Evolutionary conservation across 2,329 filamentous ascomycete genomes (phyloP).

Genomic region (Phaeomoniella chlamydospora): DNA sequence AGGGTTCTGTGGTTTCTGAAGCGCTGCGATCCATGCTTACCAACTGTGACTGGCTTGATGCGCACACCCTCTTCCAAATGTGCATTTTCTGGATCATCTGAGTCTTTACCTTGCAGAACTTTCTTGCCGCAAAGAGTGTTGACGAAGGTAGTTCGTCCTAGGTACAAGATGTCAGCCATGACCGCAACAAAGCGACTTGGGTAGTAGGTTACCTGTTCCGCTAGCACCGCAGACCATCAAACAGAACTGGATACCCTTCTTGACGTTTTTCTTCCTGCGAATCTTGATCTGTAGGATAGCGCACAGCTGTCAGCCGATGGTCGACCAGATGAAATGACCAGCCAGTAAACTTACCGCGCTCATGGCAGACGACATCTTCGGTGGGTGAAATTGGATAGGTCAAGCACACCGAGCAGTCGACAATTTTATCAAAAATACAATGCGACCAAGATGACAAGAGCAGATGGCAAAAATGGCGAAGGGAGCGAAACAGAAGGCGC

Average conservation of each 20-base stretch:
- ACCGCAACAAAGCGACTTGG: constrained; percentile 6
- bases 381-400: constrained; percentile 4
- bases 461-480: neutral
- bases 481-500: constrained; percentile 9
- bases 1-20: too few species aligned
- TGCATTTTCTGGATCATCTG: constrained; percentile 75
- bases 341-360: constrained; percentile 9
- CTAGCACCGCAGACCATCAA: constrained; percentile 99
- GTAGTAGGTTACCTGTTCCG: constrained; percentile 62
- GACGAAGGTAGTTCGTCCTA: constrained; percentile 95
- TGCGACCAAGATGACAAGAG: too few species aligned
- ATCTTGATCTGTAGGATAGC: constrained; percentile 61
- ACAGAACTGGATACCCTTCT: constrained; percentile 99
- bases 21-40: too few species aligned
- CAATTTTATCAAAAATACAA: too few species aligned
- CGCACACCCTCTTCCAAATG: constrained; percentile 93
- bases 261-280: constrained; percentile 99
- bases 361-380: constrained; percentile 17
- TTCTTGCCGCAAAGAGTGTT: constrained; percentile 96
- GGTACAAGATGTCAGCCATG: neutral
- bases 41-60: constrained; percentile 96
- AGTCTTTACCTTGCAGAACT: constrained; percentile 82
- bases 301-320: constrained; percentile 2
- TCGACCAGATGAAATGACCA: neutral
- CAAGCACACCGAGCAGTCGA: too few species aligned